Evolutionary conservation across 352 stramenopile genomes (phyloP), one percentile per base, ranked within the genome.

Genomic region (Peronospora tabacina): DNA sequence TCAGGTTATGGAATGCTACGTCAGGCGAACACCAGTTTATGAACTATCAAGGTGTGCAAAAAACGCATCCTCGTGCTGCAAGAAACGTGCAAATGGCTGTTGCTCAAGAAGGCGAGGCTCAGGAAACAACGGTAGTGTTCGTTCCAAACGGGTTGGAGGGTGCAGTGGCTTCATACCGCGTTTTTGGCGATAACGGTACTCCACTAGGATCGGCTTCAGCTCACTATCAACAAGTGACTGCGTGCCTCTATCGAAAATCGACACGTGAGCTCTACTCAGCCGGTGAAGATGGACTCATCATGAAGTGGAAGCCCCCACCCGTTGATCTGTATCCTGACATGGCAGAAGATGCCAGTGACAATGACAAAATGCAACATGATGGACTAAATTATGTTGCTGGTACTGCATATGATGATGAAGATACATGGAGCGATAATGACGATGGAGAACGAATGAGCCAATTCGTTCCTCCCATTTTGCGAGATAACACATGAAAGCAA

Each of bases 391-490:
- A 8, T 49, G 43, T 42, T 32, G 26, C 13, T 9, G 44, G 32
- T 58, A 46, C 44, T 52, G 62, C 60, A 22, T 26, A 36, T 11
- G 51, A 38, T 12, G 68, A 80, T 20, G 34, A 54, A 46, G 75
- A 87, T 51, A 34, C 66, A 1, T 86, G 75, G 75, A 86, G 75
- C 46, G 70, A 84, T 12, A 66, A 82, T 19, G 71, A 74, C 15
- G 61, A 76, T 0, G 56, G 47, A 3, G 61, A 50, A 16, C 51
- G 28, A 5, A 54, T 61, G 1, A 47, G 70, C 34, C 49, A 56
- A 38, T 89, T 89, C 52, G 54, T 86, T 13, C 78, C 78, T 9
- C 78, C 75, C 0, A 89, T 89, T 58, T 61, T 89, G 22, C 71
- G 65, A 13, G 44, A 73, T 48, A 57, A 75, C 26, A 50, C 51